Evolutionary conservation across 2,329 filamentous ascomycete species (phyloP).

Genomic region (Fusarium hainanense): DNA sequence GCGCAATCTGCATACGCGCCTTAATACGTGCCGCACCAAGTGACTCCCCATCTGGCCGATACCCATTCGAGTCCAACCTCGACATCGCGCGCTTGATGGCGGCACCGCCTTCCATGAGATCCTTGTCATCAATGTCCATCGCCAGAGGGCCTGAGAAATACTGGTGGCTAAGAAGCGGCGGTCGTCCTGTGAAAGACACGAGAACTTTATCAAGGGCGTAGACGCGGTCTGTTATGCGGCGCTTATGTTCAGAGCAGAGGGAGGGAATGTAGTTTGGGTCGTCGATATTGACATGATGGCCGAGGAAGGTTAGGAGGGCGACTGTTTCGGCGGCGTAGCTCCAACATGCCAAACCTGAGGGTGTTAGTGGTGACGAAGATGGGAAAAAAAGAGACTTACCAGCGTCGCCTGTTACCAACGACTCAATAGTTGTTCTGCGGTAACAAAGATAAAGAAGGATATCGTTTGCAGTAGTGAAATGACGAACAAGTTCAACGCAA

Average conservation of each 20-base stretch:
- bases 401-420: conserved; percentile 54
- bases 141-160: conserved; percentile 66
- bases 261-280: conserved; percentile 47
- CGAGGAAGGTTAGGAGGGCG: conserved; percentile 52
- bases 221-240: conserved; percentile 50
- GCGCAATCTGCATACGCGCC: conserved; percentile 61
- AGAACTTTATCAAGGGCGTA: conserved; percentile 62
- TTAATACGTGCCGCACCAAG: conserved; percentile 57
- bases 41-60: conserved; percentile 60
- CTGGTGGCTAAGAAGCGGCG: conserved; percentile 62
- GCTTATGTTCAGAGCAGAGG: conserved; percentile 50
- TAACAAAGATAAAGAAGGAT: conserved; percentile 52
- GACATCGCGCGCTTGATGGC: conserved; percentile 27
- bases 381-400: conserved; percentile 44
- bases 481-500: conserved; percentile 50
- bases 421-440: conserved; percentile 52
- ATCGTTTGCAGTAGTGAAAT: conserved; percentile 49
- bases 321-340: conserved; percentile 53
- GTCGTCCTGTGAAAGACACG: conserved; percentile 65
- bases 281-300: conserved; percentile 47
- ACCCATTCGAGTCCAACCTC: conserved; percentile 61
- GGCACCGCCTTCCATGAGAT: conserved; percentile 57
- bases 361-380: conserved; percentile 1
- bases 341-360: conserved; percentile 52
- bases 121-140: conserved; percentile 63